Evolutionary conservation across 805 yeast genomes (phyloP).

Genomic region (Brettanomyces anomalus): DNA sequence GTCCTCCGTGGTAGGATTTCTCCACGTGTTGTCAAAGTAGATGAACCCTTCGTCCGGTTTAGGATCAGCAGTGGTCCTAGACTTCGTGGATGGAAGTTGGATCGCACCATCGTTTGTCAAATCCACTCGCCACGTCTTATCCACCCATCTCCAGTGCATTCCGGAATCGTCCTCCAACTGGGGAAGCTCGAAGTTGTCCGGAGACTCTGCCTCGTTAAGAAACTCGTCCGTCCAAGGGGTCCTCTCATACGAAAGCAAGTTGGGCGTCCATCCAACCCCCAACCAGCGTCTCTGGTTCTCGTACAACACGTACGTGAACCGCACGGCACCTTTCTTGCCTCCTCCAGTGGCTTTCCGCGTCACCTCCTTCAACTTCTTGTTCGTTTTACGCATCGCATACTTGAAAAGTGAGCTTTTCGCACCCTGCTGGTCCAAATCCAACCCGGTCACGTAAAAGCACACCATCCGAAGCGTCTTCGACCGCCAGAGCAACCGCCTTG

Average conservation of each 20-base stretch:
- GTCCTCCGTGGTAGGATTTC: conserved; percentile 79
- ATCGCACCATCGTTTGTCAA: conserved; percentile 81
- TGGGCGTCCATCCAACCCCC: conserved; percentile 96
- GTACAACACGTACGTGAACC: conserved; percentile 85
- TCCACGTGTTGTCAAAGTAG: conserved; percentile 92
- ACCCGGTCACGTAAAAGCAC: conserved; percentile 78
- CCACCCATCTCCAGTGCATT: conserved; percentile 92
- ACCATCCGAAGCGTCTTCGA: conserved; percentile 60
- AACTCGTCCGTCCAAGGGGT: conserved; percentile 98
- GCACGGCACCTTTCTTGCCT: conserved; percentile 35
- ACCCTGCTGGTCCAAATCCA: conserved; percentile 47
- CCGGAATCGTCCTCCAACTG: conserved; percentile 60
- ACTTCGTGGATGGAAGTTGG: conserved; percentile 54
- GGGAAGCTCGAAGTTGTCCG: conserved; percentile 75
- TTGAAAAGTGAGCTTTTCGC: conserved; percentile 35
- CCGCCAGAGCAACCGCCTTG: conserved; percentile 80
- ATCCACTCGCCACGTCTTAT: conserved; percentile 85
- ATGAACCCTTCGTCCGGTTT: conserved; percentile 76
- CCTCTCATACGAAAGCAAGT: conserved; percentile 83
- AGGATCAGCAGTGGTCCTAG: conserved; percentile 60
- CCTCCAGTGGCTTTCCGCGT: conserved; percentile 8
- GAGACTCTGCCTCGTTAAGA: conserved; percentile 71
- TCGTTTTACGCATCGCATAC: conserved; percentile 46
- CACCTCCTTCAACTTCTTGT: conserved; percentile 26
- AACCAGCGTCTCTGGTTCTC: conserved; percentile 97